These are phyloP conservation scores for Claviceps sp. DNA, from an alignment of 2,329 filamentous ascomycete genomes.

Conservation along the genomic window DNA sequence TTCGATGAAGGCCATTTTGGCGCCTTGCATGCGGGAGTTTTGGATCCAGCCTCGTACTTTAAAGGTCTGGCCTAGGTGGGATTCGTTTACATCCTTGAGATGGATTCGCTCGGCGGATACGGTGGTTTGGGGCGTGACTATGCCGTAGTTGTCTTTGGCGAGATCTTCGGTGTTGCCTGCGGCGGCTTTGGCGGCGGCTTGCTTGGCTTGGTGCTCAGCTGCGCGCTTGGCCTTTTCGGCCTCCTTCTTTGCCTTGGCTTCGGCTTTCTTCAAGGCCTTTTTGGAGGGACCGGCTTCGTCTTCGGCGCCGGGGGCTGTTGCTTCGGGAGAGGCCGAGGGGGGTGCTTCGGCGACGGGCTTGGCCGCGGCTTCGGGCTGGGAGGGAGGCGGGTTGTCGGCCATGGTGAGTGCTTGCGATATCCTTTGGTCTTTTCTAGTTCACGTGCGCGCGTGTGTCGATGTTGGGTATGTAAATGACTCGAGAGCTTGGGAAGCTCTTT, in stretches of 20 bases:
- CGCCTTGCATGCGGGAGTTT: conserved; percentile 21
- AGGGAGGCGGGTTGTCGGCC: conserved; percentile 4
- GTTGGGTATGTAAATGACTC: too few relatives aligned
- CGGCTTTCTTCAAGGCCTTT: conserved; percentile 73
- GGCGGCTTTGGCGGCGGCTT: conserved; percentile 52
- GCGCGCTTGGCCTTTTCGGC: conserved; percentile 60
- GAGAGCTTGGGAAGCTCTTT: too few relatives aligned
- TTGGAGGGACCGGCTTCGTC: conserved; percentile 21
- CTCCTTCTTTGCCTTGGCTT: conserved; percentile 78
- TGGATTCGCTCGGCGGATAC: conserved; percentile 43
- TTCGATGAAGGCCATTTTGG: conserved; percentile 76
- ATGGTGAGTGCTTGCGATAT: not conserved
- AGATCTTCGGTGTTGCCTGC: conserved; percentile 54
- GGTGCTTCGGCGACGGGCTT: not conserved
- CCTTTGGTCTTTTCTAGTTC: not conserved
- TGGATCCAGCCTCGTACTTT: conserved; percentile 55
- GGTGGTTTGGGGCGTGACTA: conserved; percentile 37
- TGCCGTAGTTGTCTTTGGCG: conserved; percentile 62
- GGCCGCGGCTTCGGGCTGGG: not conserved
- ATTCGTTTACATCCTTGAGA: conserved; percentile 50
- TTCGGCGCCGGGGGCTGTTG: not conserved
- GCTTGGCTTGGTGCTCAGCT: conserved; percentile 62
- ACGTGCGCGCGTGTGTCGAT: not conserved
- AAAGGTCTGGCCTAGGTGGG: conserved; percentile 55
- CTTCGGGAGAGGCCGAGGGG: not conserved